Evolutionary conservation across 2,329 filamentous ascomycete genomes (phyloP), one percentile per base, ranked within the genome.

Genomic region (Bipolaris cookei): DNA sequence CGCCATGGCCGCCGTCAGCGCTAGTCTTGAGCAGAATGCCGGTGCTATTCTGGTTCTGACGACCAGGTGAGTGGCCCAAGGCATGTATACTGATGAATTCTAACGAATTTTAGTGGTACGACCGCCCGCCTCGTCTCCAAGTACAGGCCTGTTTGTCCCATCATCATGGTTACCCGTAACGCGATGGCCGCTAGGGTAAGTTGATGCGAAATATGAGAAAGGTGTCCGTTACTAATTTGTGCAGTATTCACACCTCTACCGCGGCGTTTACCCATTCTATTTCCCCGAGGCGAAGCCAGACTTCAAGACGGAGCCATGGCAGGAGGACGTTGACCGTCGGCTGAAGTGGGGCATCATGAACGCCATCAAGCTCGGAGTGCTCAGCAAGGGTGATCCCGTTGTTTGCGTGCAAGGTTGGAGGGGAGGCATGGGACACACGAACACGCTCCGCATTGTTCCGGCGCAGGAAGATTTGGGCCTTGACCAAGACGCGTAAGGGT

Each of bases 131-230:
- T 98, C 62, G 85, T 98, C 67, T 96, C 94, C 83, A 99, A 99
- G 84, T 99, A 97, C 84, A 91, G 95, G 75, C 95, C 95, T 49
- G 93, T 98, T 64, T 98, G 94, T 87, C 95, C 95, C 70, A 97
- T 99, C 82, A 94, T 99, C 84, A 98, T 98, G 94, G 91, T 99
- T 64, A 97, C 94, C 65, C 90, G 95, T 72, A 97, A 90, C 78
- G 81, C 87, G 46, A 87, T 86, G 65, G 91, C 95, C 50, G 90
- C 92, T 59, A 86, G 95, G 67, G 82, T 84, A 79, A 78, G 81
- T 68, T 42, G 21, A 37, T n/a, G 35, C 37, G 18, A 30, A 42
- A 20, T 39, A 48, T 37, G 47, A 38, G 1, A 25, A 10, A 3
- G 30, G 32, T 51, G 14, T 25, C 37, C 32, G 10, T 34, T 41